Evolutionary conservation across 2,329 filamentous ascomycete genomes (phyloP).

Genomic region (Knoxdaviesia capensis): DNA sequence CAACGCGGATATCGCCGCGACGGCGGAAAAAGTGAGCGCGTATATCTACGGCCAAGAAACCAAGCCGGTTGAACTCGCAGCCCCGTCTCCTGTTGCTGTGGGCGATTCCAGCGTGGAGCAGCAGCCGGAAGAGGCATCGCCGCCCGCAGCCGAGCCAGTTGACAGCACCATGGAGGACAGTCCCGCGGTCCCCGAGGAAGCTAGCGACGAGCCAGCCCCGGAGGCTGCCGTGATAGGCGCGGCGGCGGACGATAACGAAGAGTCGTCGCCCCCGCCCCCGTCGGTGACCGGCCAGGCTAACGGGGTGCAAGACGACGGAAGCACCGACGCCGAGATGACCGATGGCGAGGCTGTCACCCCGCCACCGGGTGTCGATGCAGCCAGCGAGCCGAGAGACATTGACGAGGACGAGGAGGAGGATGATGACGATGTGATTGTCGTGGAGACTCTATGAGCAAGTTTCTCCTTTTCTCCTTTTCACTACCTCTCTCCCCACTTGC

Average conservation of each 20-base stretch:
- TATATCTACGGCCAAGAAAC: conserved; percentile 10
- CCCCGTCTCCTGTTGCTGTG: background rate
- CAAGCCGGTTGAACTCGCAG: too few species aligned
- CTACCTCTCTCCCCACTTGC: too few species aligned
- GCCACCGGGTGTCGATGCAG: background rate
- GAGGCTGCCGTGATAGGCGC: too few species aligned
- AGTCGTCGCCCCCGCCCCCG: too few species aligned
- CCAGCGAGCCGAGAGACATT: background rate
- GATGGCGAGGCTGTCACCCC: background rate
- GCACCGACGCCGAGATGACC: background rate
- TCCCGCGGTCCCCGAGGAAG: too few species aligned
- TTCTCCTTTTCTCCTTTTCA: too few species aligned
- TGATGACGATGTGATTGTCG: background rate
- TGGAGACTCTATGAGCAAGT: background rate
- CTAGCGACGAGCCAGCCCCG: too few species aligned
- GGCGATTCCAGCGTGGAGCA: background rate
- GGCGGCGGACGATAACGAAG: too few species aligned
- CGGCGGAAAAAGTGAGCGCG: conserved; percentile 8
- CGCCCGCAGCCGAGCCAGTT: too few species aligned
- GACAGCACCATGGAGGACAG: too few species aligned
- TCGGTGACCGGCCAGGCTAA: too few species aligned
- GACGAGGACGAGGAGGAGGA: background rate
- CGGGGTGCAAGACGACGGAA: too few species aligned
- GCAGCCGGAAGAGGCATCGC: background rate
- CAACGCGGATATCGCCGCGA: conserved; percentile 10